Percentiles rank a stretch among this genome's conserved stretches.
These are phyloP conservation scores for Plectosphaerella cucumerina DNA, from an alignment of 2,329 filamentous ascomycete species.

Conservation along the genomic window DNA sequence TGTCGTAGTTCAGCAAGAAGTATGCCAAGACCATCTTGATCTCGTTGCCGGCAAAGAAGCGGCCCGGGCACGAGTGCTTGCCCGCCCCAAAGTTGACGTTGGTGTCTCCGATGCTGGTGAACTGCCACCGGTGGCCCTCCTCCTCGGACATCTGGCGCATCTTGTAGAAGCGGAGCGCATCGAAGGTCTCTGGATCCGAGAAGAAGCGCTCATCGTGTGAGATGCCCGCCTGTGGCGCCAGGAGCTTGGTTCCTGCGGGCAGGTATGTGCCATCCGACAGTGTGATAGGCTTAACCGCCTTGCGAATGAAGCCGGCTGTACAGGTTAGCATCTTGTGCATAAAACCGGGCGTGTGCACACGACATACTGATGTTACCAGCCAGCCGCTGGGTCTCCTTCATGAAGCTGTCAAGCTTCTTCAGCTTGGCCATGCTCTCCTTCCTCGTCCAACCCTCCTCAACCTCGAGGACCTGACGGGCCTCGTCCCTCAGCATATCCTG, in stretches of 20 bases:
- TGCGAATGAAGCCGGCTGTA: constrained; percentile 40
- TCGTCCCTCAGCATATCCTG: constrained; percentile 46
- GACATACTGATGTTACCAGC: constrained; percentile 37
- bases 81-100: constrained; percentile 44
- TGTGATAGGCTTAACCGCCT: constrained; percentile 38
- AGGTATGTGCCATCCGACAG: constrained; percentile 40
- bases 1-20: constrained; percentile 38
- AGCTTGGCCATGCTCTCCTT: constrained; percentile 40
- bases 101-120: constrained; percentile 34
- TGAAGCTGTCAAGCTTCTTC: constrained; percentile 44
- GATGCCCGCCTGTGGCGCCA: constrained; percentile 36
- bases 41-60: constrained; percentile 42
- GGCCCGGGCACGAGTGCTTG: constrained; percentile 42
- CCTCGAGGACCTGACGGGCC: constrained; percentile 34
- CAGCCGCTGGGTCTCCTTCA: constrained; percentile 37
- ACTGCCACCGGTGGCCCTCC: constrained; percentile 35
- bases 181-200: constrained; percentile 36
- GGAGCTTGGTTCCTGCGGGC: constrained; percentile 36
- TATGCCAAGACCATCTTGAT: constrained; percentile 40
- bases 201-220: constrained; percentile 35
- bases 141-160: constrained; percentile 32
- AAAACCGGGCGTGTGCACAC: background rate
- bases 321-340: constrained; percentile 12
- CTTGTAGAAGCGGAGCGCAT: constrained; percentile 45
- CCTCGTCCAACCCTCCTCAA: constrained; percentile 34